Percentiles rank a stretch among this genome's conserved stretches.
Conservation (phyloP, 164 flowering plant species). For the Magnolia officinalis region DNA sequence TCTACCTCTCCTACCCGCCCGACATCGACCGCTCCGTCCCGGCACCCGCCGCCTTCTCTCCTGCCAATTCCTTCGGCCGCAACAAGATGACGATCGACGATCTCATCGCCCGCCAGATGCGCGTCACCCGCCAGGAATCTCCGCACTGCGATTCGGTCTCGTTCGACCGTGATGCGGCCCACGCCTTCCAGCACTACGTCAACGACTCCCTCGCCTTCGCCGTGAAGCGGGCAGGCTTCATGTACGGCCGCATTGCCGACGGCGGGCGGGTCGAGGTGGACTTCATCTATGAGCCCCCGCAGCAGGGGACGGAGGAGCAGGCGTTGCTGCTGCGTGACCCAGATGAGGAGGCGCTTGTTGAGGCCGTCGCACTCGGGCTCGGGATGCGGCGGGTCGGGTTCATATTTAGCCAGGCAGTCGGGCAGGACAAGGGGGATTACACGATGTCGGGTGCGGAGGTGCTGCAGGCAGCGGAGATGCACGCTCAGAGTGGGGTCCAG, state of each 20-base stretch:
- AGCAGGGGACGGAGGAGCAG: constrained; percentile 73
- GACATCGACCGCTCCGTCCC: constrained; percentile 67
- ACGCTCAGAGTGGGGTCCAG: constrained; percentile 72
- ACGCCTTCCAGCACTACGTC: constrained; percentile 78
- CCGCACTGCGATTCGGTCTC: constrained; percentile 79
- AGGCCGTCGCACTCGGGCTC: constrained; percentile 29
- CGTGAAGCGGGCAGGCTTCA: constrained; percentile 83
- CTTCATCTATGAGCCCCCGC: constrained; percentile 94
- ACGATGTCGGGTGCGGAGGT: constrained; percentile 74
- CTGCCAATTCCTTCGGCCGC: constrained; percentile 76
- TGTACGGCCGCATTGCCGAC: constrained; percentile 71
- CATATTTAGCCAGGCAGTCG: constrained; percentile 64
- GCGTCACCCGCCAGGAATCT: constrained; percentile 70
- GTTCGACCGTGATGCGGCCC: constrained; percentile 80
- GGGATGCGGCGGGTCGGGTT: constrained; percentile 33
- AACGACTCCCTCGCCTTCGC: constrained; percentile 78
- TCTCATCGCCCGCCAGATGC: constrained; percentile 80
- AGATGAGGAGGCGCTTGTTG: constrained; percentile 40
- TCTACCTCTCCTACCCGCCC: constrained; percentile 49
- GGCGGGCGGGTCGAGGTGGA: constrained; percentile 72
- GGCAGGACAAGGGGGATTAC: constrained; percentile 72
- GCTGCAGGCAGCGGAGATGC: constrained; percentile 76
- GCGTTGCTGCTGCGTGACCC: constrained; percentile 57
- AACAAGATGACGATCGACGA: constrained; percentile 97
- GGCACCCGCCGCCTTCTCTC: constrained; percentile 36